These are phyloP conservation scores for Scheffersomyces quercinus DNA, from an alignment of 1,139 yeast species.

Conservation along the genomic window DNA sequence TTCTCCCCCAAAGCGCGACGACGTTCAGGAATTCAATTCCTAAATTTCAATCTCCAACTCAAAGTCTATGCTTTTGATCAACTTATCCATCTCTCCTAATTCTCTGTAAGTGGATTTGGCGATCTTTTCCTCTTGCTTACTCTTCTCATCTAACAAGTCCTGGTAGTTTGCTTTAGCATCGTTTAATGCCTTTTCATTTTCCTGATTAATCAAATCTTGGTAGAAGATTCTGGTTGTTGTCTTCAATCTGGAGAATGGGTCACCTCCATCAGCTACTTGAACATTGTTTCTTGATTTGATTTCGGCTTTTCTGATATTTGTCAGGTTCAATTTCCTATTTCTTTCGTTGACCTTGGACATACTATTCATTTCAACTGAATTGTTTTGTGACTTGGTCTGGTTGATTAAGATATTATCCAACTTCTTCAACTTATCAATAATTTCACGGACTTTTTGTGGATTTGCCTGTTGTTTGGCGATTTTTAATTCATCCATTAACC, in stretches of 20 bases:
- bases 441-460: constrained; percentile 51
- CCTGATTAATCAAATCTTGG: constrained; percentile 45
- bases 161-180: constrained; percentile 41
- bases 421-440: constrained; percentile 48
- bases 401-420: constrained; percentile 32
- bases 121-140: constrained; percentile 39
- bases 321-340: constrained; percentile 78
- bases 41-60: constrained; percentile 27
- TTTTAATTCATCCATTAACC: constrained; percentile 69
- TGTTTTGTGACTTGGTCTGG: constrained; percentile 20
- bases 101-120: constrained; percentile 45
- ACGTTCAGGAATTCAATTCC: not conserved
- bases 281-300: constrained; percentile 55
- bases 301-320: constrained; percentile 80
- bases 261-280: constrained; percentile 50
- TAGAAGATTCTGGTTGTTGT: constrained; percentile 86
- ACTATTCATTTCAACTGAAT: constrained; percentile 27
- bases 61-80: constrained; percentile 36
- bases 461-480: constrained; percentile 68
- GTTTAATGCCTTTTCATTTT: constrained; percentile 45
- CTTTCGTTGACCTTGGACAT: constrained; percentile 74
- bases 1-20: no score
- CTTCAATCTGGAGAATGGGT: constrained; percentile 88
- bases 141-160: constrained; percentile 36
- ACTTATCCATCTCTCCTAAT: constrained; percentile 45